Conservation (phyloP, 83 land plant genomes). For the Diphasiastrum complanatum region DNA sequence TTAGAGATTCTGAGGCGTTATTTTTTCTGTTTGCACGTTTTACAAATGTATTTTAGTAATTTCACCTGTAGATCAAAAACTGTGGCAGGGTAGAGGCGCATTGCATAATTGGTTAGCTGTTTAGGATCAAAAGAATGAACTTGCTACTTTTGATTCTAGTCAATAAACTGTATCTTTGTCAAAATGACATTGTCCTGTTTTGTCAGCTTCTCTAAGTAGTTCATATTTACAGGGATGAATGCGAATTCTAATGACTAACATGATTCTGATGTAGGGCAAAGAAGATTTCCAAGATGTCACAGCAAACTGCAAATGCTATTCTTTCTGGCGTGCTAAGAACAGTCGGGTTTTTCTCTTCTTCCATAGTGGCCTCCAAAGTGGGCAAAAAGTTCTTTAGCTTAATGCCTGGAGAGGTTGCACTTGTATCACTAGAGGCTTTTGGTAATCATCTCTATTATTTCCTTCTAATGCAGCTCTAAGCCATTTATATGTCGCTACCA, state of each 20-base stretch:
- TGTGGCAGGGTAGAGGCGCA: neutral
- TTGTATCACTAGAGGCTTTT: constrained; percentile 16
- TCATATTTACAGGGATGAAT: neutral
- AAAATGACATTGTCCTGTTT: too few relatives aligned
- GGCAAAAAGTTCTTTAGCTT: constrained; percentile 10
- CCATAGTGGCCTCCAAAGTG: constrained; percentile 12
- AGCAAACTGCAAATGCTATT: constrained; percentile 4
- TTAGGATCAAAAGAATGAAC: too few relatives aligned
- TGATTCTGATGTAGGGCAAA: constrained; percentile 1
- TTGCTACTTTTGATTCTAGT: too few relatives aligned
- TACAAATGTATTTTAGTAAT: too few relatives aligned
- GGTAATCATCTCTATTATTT: too few relatives aligned
- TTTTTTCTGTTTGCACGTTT: too few relatives aligned
- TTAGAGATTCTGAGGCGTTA: neutral
- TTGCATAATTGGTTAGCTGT: neutral
- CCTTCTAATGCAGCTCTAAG: neutral
- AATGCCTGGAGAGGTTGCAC: constrained; percentile 15
- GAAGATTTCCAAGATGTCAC: constrained; percentile 10
- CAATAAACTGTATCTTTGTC: too few relatives aligned
- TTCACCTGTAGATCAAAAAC: too few relatives aligned
- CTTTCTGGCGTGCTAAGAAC: constrained; percentile 10
- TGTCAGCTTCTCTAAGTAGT: too few relatives aligned
- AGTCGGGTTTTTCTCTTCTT: neutral
- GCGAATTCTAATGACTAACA: neutral
- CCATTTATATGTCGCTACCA: neutral